Base-by-base conservation (phyloP, 108 stramenopile genomes). In the Pseudonitzschia delicatissima region DNA sequence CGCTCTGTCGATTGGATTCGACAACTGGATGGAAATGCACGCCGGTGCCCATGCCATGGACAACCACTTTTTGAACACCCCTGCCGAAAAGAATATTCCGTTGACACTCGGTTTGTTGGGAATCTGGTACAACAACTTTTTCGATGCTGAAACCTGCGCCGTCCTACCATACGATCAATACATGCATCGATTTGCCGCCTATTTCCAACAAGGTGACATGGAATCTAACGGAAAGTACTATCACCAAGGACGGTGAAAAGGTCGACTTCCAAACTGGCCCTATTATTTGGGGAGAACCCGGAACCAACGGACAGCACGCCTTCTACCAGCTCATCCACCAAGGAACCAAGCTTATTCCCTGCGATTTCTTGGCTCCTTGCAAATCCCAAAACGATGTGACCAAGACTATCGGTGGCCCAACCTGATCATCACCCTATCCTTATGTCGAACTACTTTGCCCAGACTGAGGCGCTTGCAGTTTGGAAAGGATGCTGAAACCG, bases 141-240 rank as follows among this genome's bases (percentile, higher is more conserved):
- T 96, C 80, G 95, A 89, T 5, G 87, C 98, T 75, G 82, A 87
- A 44, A 75, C 96, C 5, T 61, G 95, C 15, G 97, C 97, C 18
- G 85, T 98, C 21, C 74, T 99, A 31, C 99, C 99, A 5, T 99
- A 99, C 74, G 90, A 90, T 15, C 94, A 97, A 69, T 96, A 97
- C 59, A 87, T 99, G 69, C 78, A 93, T 26, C 91, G 91, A 53
- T 95, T 99, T 69, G 94, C 99, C 3, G 96, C 96, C 31, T 94
- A 98, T 78, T 96, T 99, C 62, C 99, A 99, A 75, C 98, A 99
- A 83, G 93, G 97, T 49, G 97, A 97, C 69, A 99, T 99, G 99
- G 97, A 98, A 73, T 88, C 88, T 65, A 99, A 99, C 80, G 99
- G 99, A 66, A 99, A 99, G 87, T 77, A 91, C 42, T n/a, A 88